Base-by-base conservation (phyloP, 805 yeast species). In the Debaryomyces hansenii region DNA sequence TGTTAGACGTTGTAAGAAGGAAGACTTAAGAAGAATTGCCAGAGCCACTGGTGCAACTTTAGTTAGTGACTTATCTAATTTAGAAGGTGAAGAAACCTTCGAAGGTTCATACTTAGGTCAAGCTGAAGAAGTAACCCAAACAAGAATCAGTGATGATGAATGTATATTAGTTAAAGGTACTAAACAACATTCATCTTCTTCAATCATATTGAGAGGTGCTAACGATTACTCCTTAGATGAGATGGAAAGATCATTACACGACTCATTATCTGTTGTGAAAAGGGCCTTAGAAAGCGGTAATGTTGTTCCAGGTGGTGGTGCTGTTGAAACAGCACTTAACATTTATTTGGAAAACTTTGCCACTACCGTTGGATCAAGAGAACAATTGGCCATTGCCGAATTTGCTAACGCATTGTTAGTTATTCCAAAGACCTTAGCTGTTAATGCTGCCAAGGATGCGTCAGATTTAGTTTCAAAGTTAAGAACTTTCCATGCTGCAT, bases 291-390 rank as follows among this genome's bases (percentile, higher is more conserved):
- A 94, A 69, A 83, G 92, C 60, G 98, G 97, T 16, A 72, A 80
- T 55, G 91, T 95, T 47, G 99, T 94, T 5, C 98, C 99, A 37
- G 99, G 99, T 51, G 99, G 99, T 54, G 99, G 99, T 50, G 95
- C 96, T n/a, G 99, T 94, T 31, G 99, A 94, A 72, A 79, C 96
- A 42, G 98, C 98, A 2, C 78, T 94, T 62, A 91, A 90, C 72
- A 90, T 94, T 44, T 94, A 89, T 66, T 76, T 94, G 64, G 99
- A 94, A 69, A 92, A 89, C 66, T 94, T 94, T 69, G 99, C 99
- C 41, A 94, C 98, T 7, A 90, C 98, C 0, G 92, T 94, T 42
- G 97, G 98, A 3, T 89, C 97, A 15, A 83, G 99, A 62, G 99
- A 94, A 69, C 99, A 94, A 68, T 79, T 94, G 60, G 98, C 99